These are phyloP conservation scores for Oryza meridionalis DNA, from an alignment of 176 grass and related monocot species.

Conservation along the genomic window DNA sequence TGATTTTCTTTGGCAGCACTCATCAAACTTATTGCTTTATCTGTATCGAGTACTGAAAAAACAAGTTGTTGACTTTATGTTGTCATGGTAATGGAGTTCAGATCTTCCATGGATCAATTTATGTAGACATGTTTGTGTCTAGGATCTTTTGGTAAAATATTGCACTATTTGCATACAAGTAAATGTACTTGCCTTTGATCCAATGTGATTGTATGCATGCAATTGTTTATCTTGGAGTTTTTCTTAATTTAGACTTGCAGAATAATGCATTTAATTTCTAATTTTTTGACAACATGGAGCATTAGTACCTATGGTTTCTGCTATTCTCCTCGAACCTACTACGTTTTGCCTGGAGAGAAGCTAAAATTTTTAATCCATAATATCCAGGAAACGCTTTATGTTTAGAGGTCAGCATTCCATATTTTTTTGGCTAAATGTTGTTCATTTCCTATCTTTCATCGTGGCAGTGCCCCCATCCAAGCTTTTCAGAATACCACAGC, in stretches of 20 bases:
- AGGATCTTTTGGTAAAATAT: neutral
- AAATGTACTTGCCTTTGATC: neutral
- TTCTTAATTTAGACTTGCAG: neutral
- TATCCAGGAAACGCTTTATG: neutral
- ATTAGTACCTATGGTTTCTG: neutral
- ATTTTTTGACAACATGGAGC: neutral
- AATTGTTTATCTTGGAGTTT: neutral
- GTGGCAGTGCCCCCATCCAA: neutral
- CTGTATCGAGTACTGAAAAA: neutral
- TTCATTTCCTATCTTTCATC: neutral
- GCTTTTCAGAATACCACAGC: neutral
- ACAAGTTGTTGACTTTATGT: neutral
- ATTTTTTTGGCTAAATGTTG: neutral
- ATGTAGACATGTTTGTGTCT: neutral
- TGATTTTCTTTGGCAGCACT: conserved; percentile 32
- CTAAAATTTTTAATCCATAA: neutral
- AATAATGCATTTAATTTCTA: neutral
- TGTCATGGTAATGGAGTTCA: neutral
- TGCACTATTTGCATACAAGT: neutral
- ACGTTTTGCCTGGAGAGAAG: neutral
- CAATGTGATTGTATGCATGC: neutral
- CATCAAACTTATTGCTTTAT: conserved; percentile 7
- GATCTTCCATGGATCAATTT: neutral
- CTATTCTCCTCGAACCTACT: neutral
- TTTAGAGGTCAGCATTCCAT: neutral